phyloP scores from a whole-genome alignment of 2,329 filamentous ascomycete species.

The Moelleriella libera region DNA sequence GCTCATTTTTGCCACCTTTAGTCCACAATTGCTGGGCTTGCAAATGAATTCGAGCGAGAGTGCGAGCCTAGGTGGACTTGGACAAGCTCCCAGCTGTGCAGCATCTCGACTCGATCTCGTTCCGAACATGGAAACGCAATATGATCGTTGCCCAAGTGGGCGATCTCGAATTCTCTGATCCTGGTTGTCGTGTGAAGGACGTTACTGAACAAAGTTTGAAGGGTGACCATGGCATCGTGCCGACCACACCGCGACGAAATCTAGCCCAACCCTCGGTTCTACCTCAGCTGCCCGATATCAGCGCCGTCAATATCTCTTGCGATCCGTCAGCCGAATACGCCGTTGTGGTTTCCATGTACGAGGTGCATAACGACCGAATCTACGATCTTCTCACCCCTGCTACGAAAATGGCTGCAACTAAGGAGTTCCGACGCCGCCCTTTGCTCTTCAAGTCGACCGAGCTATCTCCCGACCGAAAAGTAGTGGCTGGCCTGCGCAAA shows the following conservation, averaged over 20 bases:
- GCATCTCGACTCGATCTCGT: background rate
- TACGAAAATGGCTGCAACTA: slow-evolving; percentile 43
- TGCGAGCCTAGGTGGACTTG: slow-evolving; percentile 14
- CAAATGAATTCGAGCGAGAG: slow-evolving; percentile 15
- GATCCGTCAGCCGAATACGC: slow-evolving; percentile 62
- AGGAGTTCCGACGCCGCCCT: slow-evolving; percentile 61
- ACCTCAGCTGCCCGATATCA: slow-evolving; percentile 62
- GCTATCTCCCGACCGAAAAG: slow-evolving; percentile 75
- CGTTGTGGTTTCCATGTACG: slow-evolving; percentile 92
- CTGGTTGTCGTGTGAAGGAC: slow-evolving; percentile 28
- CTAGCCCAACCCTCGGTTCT: slow-evolving; percentile 57
- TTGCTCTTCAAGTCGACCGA: slow-evolving; percentile 90
- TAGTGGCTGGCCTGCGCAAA: slow-evolving; percentile 84
- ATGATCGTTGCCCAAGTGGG: slow-evolving; percentile 18
- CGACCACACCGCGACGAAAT: slow-evolving; percentile 43
- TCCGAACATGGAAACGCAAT: background rate
- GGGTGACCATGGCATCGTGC: slow-evolving; percentile 31
- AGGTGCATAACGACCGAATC: slow-evolving; percentile 97
- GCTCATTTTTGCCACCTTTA: slow-evolving; percentile 13
- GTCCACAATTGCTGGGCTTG: slow-evolving; percentile 32
- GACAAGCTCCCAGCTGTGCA: slow-evolving; percentile 11
- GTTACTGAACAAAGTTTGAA: slow-evolving; percentile 32
- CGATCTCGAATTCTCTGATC: slow-evolving; percentile 27
- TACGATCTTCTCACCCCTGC: slow-evolving; percentile 74
- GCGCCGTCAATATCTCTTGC: slow-evolving; percentile 48